A percentile compares a stretch with the other conserved stretches of the same genome.
Evolutionary conservation across 495 filamentous ascomycete species (phyloP).

Genomic region (Aspergillus coremiiformis): DNA sequence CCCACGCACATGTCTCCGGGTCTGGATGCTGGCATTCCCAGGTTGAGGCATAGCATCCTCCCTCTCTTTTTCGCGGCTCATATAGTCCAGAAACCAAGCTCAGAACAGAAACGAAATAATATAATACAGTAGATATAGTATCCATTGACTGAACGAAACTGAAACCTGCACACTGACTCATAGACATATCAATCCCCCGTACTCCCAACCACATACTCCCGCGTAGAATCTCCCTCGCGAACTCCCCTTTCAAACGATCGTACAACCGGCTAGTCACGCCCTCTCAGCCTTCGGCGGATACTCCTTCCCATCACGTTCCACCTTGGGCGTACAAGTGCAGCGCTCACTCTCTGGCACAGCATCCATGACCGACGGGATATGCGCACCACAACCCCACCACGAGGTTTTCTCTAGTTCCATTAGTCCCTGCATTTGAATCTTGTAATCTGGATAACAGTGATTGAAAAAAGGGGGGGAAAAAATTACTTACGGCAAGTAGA

Average conservation of each 20-base stretch:
- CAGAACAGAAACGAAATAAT: not conserved
- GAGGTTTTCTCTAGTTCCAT: conserved; percentile 49
- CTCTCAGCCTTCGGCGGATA: conserved; percentile 57
- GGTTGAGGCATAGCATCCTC: conserved; percentile 11
- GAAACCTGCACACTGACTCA: no score
- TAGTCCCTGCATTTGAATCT: not conserved
- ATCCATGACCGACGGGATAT: conserved; percentile 63
- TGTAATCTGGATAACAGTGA: no score
- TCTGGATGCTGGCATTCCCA: conserved; percentile 21
- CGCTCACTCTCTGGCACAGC: conserved; percentile 48
- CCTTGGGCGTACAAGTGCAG: conserved; percentile 57
- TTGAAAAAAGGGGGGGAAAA: not conserved
- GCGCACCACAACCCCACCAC: conserved; percentile 66
- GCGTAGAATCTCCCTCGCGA: not conserved
- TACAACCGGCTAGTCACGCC: conserved; percentile 25
- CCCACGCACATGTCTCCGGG: conserved; percentile 15
- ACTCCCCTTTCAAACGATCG: not conserved
- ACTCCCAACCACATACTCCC: not conserved
- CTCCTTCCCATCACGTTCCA: conserved; percentile 50
- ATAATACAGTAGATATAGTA: no score
- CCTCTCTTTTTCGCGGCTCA: not conserved
- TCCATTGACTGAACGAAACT: no score
- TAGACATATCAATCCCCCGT: no score
- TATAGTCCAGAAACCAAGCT: not conserved
- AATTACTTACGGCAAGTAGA: conserved; percentile 39